Evolutionary conservation across 139 green algal genomes (phyloP).

Genomic region (Micractinium sp.): DNA sequence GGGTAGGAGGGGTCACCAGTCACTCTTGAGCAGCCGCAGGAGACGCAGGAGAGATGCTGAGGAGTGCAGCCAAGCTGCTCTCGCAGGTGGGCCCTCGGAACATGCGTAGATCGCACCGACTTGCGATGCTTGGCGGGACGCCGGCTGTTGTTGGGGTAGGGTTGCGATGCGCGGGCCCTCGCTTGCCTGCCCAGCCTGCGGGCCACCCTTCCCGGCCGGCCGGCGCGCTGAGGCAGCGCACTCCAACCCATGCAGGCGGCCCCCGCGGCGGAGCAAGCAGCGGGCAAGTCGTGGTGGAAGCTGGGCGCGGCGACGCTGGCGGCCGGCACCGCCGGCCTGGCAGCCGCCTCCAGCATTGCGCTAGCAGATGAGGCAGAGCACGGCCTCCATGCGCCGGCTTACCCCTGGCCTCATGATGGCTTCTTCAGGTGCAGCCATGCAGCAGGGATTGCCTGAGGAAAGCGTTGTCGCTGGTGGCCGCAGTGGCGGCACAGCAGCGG

Average conservation of each 20-base stretch:
- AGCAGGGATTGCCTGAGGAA: not conserved
- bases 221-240: not conserved
- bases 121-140: not conserved
- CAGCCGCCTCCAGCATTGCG: conserved; percentile 44
- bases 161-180: not conserved
- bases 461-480: not conserved
- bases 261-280: conserved; percentile 26
- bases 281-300: conserved; percentile 4
- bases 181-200: not conserved
- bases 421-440: conserved; percentile 63
- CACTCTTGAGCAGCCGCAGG: not conserved
- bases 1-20: not conserved
- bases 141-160: not conserved
- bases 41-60: not conserved
- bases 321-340: conserved; percentile 36
- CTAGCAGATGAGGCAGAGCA: conserved; percentile 90
- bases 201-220: not conserved
- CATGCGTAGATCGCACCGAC: not conserved
- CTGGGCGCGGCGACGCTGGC: conserved; percentile 12
- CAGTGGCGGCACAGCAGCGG: not conserved
- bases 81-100: not conserved
- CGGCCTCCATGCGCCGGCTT: conserved; percentile 85
- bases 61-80: not conserved
- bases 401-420: conserved; percentile 93
- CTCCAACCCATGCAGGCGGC: not conserved